Evolutionary conservation across 2,329 filamentous ascomycete species (phyloP).

Genomic region (Xylariaceae sp.): DNA sequence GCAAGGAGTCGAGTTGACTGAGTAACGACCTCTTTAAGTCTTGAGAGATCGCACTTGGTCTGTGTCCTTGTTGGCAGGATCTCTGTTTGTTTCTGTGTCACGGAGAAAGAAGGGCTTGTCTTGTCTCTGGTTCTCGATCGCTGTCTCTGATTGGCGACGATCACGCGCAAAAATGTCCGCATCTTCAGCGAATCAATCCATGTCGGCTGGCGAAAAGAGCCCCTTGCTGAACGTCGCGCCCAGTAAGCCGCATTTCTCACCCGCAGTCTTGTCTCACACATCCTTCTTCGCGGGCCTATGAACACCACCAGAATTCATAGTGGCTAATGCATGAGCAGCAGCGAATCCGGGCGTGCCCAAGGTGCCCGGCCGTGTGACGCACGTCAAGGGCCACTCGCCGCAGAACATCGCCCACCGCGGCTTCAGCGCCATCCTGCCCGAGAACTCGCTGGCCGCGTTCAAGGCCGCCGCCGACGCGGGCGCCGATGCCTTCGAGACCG

Average conservation of each 20-base stretch:
- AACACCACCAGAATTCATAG: too few relatives aligned
- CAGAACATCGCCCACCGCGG: constrained; percentile 75
- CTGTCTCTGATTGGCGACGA: too few relatives aligned
- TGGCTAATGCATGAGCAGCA: constrained; percentile 3
- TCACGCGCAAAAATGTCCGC: constrained; percentile 1
- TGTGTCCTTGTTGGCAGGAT: too few relatives aligned
- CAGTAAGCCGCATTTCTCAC: background rate
- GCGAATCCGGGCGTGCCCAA: background rate
- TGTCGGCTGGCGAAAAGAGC: constrained; percentile 3
- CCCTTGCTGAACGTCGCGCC: constrained; percentile 3
- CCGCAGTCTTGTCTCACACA: background rate
- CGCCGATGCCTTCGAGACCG: constrained; percentile 81
- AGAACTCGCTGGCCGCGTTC: constrained; percentile 83
- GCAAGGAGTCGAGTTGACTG: too few relatives aligned
- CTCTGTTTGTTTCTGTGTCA: too few relatives aligned
- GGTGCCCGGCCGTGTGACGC: background rate
- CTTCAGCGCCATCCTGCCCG: constrained; percentile 71
- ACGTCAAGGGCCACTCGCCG: constrained; percentile 40
- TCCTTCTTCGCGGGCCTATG: too few relatives aligned
- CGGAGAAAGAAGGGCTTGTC: too few relatives aligned
- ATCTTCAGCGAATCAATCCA: background rate
- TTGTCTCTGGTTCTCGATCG: too few relatives aligned
- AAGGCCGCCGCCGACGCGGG: constrained; percentile 60
- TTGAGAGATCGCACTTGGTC: too few relatives aligned
- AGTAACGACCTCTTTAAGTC: too few relatives aligned